These are phyloP conservation scores for Rhynchosporium agropyri DNA, from an alignment of 2,329 filamentous ascomycete genomes.

Conservation along the genomic window DNA sequence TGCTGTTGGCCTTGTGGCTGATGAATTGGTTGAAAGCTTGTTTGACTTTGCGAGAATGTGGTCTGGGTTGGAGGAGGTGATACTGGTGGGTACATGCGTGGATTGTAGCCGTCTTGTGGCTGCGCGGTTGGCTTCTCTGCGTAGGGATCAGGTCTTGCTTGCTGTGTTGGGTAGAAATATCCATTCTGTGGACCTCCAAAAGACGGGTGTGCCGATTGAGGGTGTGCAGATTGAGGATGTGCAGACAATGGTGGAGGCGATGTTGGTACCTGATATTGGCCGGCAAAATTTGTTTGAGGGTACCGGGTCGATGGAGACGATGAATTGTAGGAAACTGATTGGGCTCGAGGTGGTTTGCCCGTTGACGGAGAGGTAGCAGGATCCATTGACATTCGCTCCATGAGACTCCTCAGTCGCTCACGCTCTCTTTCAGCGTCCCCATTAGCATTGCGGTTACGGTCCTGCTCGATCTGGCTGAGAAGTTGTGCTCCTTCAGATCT, in stretches of 20 bases:
- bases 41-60: constrained; percentile 39
- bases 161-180: constrained; percentile 37
- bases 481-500: constrained; percentile 89
- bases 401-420: constrained; percentile 81
- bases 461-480: constrained; percentile 70
- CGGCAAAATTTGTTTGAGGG: constrained; percentile 55
- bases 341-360: constrained; percentile 43
- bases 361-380: constrained; percentile 49
- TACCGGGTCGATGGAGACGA: constrained; percentile 50
- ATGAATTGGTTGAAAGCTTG: constrained; percentile 38
- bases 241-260: constrained; percentile 52
- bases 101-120: constrained; percentile 53
- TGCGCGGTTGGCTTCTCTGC: constrained; percentile 53
- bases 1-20: constrained; percentile 45
- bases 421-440: constrained; percentile 72
- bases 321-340: constrained; percentile 43
- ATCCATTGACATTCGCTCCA: constrained; percentile 97
- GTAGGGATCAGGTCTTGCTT: constrained; percentile 45
- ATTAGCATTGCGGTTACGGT: constrained; percentile 38
- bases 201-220: constrained; percentile 46
- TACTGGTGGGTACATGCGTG: constrained; percentile 45
- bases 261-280: constrained; percentile 61
- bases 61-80: constrained; percentile 66
- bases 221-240: constrained; percentile 45
- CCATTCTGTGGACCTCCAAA: constrained; percentile 48